Percentiles rank a stretch among this genome's conserved stretches.
Evolutionary conservation across 805 yeast genomes (phyloP).

Genomic region (Saccharomycopsis guyanensis): DNA sequence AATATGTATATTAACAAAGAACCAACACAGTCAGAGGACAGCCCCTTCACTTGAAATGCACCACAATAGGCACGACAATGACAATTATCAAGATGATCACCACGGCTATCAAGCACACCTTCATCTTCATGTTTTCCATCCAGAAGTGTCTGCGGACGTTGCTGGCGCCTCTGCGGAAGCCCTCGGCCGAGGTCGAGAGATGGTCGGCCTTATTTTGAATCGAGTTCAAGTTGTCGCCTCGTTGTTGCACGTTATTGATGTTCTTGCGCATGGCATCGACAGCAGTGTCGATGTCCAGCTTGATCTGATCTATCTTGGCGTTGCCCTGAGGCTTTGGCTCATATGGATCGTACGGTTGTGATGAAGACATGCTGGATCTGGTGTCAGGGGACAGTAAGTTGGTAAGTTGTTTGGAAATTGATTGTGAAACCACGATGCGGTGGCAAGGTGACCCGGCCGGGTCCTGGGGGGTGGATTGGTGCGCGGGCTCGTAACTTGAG

Average conservation of each 20-base stretch:
- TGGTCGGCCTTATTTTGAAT: slow-evolving; percentile 91
- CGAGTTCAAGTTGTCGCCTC: slow-evolving; percentile 89
- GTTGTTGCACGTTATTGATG: slow-evolving; percentile 88
- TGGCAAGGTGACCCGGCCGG: neutral
- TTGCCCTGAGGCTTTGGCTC: slow-evolving; percentile 57
- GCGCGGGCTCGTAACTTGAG: too few species aligned
- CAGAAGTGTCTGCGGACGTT: slow-evolving; percentile 98
- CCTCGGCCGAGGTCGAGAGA: slow-evolving; percentile 85
- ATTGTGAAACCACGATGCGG: neutral
- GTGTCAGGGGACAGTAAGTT: neutral
- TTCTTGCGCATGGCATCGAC: slow-evolving; percentile 97
- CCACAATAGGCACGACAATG: slow-evolving; percentile 86
- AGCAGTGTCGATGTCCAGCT: slow-evolving; percentile 89
- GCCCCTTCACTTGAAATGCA: slow-evolving; percentile 75
- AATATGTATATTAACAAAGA: too few species aligned
- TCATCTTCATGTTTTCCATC: slow-evolving; percentile 97
- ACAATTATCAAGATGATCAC: slow-evolving; percentile 79
- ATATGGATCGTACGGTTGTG: slow-evolving; percentile 82
- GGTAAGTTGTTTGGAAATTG: too few species aligned
- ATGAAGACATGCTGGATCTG: slow-evolving; percentile 49
- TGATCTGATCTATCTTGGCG: slow-evolving; percentile 61
- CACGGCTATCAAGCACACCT: slow-evolving; percentile 77
- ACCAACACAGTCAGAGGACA: too few species aligned
- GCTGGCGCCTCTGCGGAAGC: slow-evolving; percentile 94
- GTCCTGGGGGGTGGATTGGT: too few species aligned